These are phyloP conservation scores for Mycena epipterygia DNA, from an alignment of 768 basidiomycete species.

Conservation along the genomic window DNA sequence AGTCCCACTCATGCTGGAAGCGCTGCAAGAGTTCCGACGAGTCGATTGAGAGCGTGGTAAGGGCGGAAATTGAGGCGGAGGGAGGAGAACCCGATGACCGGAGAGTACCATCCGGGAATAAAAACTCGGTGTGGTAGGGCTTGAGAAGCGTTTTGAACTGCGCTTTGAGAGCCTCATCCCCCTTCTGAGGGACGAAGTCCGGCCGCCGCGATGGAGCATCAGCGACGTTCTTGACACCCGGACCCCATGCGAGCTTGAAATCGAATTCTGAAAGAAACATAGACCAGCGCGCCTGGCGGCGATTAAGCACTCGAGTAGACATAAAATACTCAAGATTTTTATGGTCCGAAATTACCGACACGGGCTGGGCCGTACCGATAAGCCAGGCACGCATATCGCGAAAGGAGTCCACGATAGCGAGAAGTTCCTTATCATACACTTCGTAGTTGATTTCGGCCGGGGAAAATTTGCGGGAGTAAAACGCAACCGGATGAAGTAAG, in stretches of 20 bases:
- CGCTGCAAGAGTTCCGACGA: slow-evolving; percentile 32
- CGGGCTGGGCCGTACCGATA: slow-evolving; percentile 41
- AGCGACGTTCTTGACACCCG: slow-evolving; percentile 45
- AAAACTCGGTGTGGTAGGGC: background rate
- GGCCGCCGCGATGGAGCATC: slow-evolving; percentile 42
- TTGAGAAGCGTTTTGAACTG: slow-evolving; percentile 1
- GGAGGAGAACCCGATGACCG: background rate
- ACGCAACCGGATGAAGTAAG: background rate
- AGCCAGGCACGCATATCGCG: slow-evolving; percentile 49
- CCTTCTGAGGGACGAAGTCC: slow-evolving; percentile 19
- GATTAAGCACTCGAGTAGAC: slow-evolving; percentile 53
- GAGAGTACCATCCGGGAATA: slow-evolving; percentile 4
- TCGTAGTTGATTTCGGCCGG: slow-evolving; percentile 61
- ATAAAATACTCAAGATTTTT: slow-evolving; percentile 63
- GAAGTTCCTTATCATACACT: slow-evolving; percentile 64
- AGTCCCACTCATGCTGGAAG: slow-evolving; percentile 31
- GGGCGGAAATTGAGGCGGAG: background rate
- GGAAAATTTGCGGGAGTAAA: slow-evolving; percentile 45
- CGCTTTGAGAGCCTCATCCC: background rate
- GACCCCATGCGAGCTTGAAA: slow-evolving; percentile 48
- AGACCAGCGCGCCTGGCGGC: slow-evolving; percentile 62
- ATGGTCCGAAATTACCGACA: slow-evolving; percentile 48
- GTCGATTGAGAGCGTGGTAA: slow-evolving; percentile 22
- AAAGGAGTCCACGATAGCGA: slow-evolving; percentile 59
- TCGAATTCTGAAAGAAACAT: slow-evolving; percentile 56